Base-by-base conservation (phyloP, 2,329 filamentous ascomycete genomes). In the Venturia carpophila region DNA sequence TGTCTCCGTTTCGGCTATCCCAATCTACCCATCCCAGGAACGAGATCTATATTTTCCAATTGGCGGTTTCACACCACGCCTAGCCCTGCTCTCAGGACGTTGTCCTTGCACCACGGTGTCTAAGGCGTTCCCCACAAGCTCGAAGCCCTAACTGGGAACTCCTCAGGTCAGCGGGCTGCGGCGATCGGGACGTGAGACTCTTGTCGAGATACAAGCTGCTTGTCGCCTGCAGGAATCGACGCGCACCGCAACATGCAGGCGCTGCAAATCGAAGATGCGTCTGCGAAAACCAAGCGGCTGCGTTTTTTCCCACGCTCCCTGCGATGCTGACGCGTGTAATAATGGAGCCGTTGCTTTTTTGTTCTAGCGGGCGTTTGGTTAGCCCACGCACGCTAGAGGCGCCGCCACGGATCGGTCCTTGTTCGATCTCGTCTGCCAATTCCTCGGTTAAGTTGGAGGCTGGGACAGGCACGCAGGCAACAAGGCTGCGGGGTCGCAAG, bases 321-420 rank as follows among this genome's bases (percentile, higher is more conserved):
- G 30, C 27, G 30, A 39, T 5, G 15, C 52, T 58, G 19, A 58
- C 5, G 52, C 30, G 52, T 24, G 15, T 58, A 17, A 34, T 58
- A 17, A 34, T 39, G 2, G 17, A 9, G 52, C 30, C 37, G 9
- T 9, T 58, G 52, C 30, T 58, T 58, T 58, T 58, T 58, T 4
- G 27, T 21, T 58, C 30, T 58, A 58, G 52, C 52, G 52, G 52
- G 52, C 52, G 52, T 58, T 58, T 58, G 52, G 19, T 34, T 34
- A 34, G 30, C 30, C 21, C 10, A 37, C 10, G 21, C 47, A 49
- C 45, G 13, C 52, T 58, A 58, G 52, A 34, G 52, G 52, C 52
- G 52, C 52, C 52, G 52, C 52, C 30, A 37, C 52, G 52, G 52
- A 58, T 58, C 52, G 52, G 52, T 58, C 52, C 52, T 58, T 27